Base-by-base conservation (phyloP, 148 eudicot species). In the Polygonum aviculare region DNA sequence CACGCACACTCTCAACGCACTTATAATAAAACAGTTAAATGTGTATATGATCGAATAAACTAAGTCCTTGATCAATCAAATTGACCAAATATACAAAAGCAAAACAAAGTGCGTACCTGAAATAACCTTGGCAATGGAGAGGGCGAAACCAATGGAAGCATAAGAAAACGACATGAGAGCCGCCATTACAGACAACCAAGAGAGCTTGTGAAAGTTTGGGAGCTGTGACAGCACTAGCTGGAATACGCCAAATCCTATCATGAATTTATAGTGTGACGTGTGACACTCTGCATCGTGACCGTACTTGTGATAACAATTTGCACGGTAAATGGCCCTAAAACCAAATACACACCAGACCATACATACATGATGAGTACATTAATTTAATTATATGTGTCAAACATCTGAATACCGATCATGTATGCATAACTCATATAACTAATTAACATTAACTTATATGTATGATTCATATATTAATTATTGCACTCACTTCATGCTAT, bases 401-500 rank as follows among this genome's bases (percentile, higher is more conserved):
- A n/a, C n/a, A n/a, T n/a, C n/a, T n/a, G n/a, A n/a, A n/a, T n/a
- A n/a, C n/a, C n/a, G n/a, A n/a, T n/a, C n/a, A n/a, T n/a, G n/a
- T n/a, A n/a, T n/a, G n/a, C n/a, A n/a, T n/a, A n/a, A n/a, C n/a
- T n/a, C n/a, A n/a, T n/a, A n/a, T n/a, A n/a, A n/a, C n/a, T n/a
- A n/a, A n/a, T n/a, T n/a, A 26, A 26, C 31, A 26, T 26, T 26
- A 26, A 26, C 31, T 26, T 26, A 26, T 26, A 26, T 26, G 31
- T 26, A 26, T 26, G 31, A 26, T 26, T 26, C 31, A 26, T 26
- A 26, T 26, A 2, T 12, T 4, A 10, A 0, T 10, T 16, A 54
- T 26, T 26, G 31, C 3, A n/a, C 93, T 81, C 88, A 91, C 97
- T 82, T 92, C 97, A 92, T 92, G 87, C 97, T 88, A 39, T 83